Base-by-base conservation (phyloP, 106 monocot species). In the Dioscorea zingiberensis region DNA sequence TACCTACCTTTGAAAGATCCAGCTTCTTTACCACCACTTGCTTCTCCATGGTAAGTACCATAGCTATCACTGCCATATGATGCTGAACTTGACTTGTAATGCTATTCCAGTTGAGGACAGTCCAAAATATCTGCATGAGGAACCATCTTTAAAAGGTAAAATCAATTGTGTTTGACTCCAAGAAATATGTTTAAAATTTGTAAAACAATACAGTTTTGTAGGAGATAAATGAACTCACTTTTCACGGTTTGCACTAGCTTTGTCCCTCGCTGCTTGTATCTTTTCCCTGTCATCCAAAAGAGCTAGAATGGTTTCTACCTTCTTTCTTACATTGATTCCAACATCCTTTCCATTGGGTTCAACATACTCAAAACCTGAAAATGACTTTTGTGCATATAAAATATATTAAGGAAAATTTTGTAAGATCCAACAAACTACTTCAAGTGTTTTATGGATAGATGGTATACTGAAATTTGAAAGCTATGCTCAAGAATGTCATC, bases 331-430 rank as follows among this genome's bases (percentile, higher is more conserved):
- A 67, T 92, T 89, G 67, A 98, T 76, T 19, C 98, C 98, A 27
- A 76, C 71, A 77, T 98, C 98, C 69, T 98, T 98, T 58, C 92
- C 92, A 82, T 86, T 93, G 55, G 89, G 93, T 38, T 98, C 98
- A 71, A 89, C 82, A 76, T 82, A 84, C 65, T 93, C 84, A 84
- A 86, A 98, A 56, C 75, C 77, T 80, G 89, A 84, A 68, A 89
- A 75, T 51, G 80, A 83, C 98, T 99, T 80, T 26, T 70, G 71
- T 74, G 32, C 62, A 51, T 51, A 19, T 51, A 51, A 51, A 51
- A 51, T 2, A 51, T 51, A 51, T 51, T 51, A 51, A 71, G 8
- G 10, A 49, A 44, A 21, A 48, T 12, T 46, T 23, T 2, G 18
- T 1, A 54, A 54, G 7, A 30, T 61, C 21, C 21, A 38, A 14